These are phyloP conservation scores for Cyclostephanos tholiformis DNA, from an alignment of 108 stramenopile species.

Conservation along the genomic window DNA sequence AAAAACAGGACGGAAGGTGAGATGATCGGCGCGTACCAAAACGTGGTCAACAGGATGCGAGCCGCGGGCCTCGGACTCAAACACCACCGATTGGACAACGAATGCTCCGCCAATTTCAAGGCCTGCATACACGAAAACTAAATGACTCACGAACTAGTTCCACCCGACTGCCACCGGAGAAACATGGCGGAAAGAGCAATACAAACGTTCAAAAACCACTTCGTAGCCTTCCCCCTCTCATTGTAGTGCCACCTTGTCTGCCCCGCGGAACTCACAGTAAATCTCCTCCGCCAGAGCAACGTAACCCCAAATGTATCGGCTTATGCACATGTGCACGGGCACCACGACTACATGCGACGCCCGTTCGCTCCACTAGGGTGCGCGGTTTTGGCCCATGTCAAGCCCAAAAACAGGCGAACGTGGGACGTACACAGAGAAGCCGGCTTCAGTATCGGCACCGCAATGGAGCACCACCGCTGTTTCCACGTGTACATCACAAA, in stretches of 20 bases:
- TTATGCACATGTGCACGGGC: neutral
- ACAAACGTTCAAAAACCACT: neutral
- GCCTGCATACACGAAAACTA: neutral
- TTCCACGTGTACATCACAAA: neutral
- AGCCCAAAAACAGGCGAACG: neutral
- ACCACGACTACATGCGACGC: neutral
- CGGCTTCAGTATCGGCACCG: neutral
- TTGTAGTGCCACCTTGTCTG: no score
- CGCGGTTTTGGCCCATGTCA: neutral
- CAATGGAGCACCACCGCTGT: neutral
- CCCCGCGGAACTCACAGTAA: no score
- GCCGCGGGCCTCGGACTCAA: no score
- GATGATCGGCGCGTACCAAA: no score
- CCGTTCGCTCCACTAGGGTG: conserved; percentile 1
- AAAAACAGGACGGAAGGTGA: no score
- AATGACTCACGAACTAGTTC: neutral
- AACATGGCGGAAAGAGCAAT: neutral
- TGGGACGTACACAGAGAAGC: neutral
- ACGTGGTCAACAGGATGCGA: no score
- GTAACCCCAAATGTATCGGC: neutral
- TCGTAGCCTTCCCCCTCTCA: neutral
- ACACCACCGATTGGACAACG: neutral
- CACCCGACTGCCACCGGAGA: neutral
- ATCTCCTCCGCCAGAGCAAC: no score
- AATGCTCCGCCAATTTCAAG: neutral